These are phyloP conservation scores for Penicillium sp. DNA, from an alignment of 2,329 filamentous ascomycete species.

Conservation along the genomic window DNA sequence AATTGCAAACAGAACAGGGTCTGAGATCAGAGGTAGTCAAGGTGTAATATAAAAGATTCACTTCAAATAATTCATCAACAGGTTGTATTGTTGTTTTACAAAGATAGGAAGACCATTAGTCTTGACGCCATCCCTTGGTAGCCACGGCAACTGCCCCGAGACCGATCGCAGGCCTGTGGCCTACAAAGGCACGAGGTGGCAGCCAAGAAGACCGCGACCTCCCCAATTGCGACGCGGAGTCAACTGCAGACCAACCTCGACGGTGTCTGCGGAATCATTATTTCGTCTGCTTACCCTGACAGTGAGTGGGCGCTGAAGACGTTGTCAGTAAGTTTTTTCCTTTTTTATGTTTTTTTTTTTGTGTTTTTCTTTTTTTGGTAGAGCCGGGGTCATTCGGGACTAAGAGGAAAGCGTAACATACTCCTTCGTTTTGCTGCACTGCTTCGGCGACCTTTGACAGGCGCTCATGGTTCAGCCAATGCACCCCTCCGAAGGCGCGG, in stretches of 20 bases:
- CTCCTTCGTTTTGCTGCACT: constrained; percentile 83
- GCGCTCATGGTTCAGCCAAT: constrained; percentile 77
- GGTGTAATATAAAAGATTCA: not conserved
- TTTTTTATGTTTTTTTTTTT: too few species aligned
- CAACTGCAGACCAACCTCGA: constrained; percentile 63
- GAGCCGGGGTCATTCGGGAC: not conserved
- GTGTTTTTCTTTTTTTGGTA: not conserved
- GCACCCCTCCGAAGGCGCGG: constrained; percentile 76
- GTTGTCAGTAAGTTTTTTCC: not conserved
- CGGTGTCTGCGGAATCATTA: constrained; percentile 39
- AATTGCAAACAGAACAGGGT: too few species aligned
- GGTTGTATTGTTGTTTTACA: constrained; percentile 7
- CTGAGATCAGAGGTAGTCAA: too few species aligned
- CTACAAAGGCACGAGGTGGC: constrained; percentile 78
- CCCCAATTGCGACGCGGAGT: constrained; percentile 80
- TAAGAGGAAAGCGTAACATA: constrained; percentile 42
- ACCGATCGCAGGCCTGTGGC: not conserved
- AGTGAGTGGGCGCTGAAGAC: constrained; percentile 57
- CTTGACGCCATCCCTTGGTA: not conserved
- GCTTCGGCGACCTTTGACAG: constrained; percentile 81
- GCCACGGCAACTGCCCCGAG: constrained; percentile 7
- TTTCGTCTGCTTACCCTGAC: constrained; percentile 58
- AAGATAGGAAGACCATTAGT: not conserved
- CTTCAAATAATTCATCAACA: constrained; percentile 13
- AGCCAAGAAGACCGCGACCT: constrained; percentile 81